Conservation (phyloP, 768 basidiomycete species). For the Collybiopsis luxurians region DNA sequence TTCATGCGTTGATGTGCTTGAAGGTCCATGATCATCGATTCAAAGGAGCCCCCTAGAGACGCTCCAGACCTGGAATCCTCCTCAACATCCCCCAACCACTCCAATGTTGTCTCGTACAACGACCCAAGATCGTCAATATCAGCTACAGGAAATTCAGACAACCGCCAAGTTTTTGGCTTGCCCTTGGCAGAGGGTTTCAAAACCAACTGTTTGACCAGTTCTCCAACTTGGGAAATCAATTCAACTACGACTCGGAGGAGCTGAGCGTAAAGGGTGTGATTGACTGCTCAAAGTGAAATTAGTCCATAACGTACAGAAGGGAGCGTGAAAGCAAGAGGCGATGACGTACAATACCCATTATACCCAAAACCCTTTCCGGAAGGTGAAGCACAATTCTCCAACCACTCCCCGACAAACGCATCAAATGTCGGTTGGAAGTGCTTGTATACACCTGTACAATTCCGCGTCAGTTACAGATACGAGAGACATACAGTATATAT, state of each 20-base stretch:
- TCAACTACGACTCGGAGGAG: not conserved
- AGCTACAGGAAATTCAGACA: constrained; percentile 30
- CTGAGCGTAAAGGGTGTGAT: constrained; percentile 2
- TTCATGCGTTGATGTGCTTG: constrained; percentile 43
- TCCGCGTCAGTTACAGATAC: no score
- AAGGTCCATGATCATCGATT: constrained; percentile 34
- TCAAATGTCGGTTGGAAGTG: constrained; percentile 36
- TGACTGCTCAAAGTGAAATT: constrained; percentile 4
- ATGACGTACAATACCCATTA: not conserved
- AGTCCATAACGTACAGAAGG: not conserved
- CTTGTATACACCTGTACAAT: constrained; percentile 36
- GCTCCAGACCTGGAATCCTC: constrained; percentile 20
- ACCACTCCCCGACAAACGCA: constrained; percentile 44
- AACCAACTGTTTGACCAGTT: constrained; percentile 16
- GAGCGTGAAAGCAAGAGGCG: not conserved
- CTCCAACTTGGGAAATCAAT: constrained; percentile 19
- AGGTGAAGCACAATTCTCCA: constrained; percentile 31
- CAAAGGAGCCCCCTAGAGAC: constrained; percentile 15
- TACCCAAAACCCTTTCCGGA: not conserved
- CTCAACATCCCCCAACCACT: constrained; percentile 32
- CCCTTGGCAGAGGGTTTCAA: constrained; percentile 12
- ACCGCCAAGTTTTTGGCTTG: constrained; percentile 9
- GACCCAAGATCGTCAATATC: constrained; percentile 24
- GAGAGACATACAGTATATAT: not conserved
- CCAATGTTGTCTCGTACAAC: constrained; percentile 32